Conservation (phyloP, 208 protist species). For the Vickermania spadyakhi region DNA sequence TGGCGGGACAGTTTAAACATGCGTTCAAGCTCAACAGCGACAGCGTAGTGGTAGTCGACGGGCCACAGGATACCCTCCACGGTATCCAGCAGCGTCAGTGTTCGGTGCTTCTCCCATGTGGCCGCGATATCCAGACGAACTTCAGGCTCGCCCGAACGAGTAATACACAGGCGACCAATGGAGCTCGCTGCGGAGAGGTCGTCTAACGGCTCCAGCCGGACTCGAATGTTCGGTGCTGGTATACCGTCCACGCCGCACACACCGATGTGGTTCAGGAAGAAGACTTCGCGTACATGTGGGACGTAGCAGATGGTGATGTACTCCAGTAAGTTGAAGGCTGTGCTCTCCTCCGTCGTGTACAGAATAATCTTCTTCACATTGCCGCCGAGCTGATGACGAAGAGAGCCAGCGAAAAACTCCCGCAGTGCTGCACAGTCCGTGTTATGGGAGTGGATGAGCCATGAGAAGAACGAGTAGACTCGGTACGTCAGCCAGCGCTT, state of each 20-base stretch:
- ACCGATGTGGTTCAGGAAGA: constrained; percentile 58
- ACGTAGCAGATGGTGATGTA: constrained; percentile 79
- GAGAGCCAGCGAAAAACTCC: constrained; percentile 68
- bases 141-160: constrained; percentile 12
- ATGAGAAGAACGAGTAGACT: constrained; percentile 57
- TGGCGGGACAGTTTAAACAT: constrained; percentile 66
- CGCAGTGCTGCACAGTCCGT: constrained; percentile 64
- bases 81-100: constrained; percentile 54
- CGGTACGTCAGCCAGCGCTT: constrained; percentile 65
- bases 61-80: constrained; percentile 72
- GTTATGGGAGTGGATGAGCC: constrained; percentile 65
- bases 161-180: constrained; percentile 43
- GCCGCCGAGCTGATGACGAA: constrained; percentile 59
- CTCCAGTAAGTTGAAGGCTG: constrained; percentile 56
- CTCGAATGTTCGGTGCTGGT: constrained; percentile 39
- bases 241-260: constrained; percentile 68
- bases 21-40: constrained; percentile 63
- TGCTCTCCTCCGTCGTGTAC: constrained; percentile 56
- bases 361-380: constrained; percentile 62
- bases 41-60: constrained; percentile 54
- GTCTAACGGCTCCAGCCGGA: constrained; percentile 45
- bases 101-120: constrained; percentile 44
- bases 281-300: constrained; percentile 70
- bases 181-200: constrained; percentile 31
- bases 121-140: constrained; percentile 51